Evolutionary conservation across 2,329 filamentous ascomycete species (phyloP), one percentile per base, ranked within the genome.

Genomic region (Mycocentrospora acerina): DNA sequence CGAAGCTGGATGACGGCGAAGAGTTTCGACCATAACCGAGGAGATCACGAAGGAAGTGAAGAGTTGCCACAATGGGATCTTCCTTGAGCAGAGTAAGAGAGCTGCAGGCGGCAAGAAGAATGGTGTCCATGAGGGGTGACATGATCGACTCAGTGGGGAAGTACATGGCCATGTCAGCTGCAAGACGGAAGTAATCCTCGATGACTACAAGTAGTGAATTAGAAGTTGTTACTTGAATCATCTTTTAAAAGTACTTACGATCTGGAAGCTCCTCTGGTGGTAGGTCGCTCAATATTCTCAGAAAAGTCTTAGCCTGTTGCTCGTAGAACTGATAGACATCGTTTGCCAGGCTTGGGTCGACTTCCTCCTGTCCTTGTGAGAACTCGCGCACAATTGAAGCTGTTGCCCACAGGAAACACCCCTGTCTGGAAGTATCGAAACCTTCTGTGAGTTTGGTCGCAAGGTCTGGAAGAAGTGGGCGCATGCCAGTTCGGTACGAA

Each of bases 331-430:
- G 80, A 70, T 94, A 98, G 39, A 98, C 94, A 49, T 86, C 86
- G 37, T 89, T 83, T 12, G 87, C 88, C 5, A 89, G 94, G n/a
- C 79, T 74, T 34, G 84, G 78, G 37, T 91, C 85, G 14, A 97
- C 87, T 44, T 87, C 82, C 54, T 95, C 90, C 28, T 87, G 82
- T 28, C 91, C 90, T 55, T 95, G 88, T 0, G 89, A 93, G 62
- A 97, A 98, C 66, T 98, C 93, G 42, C 93, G 86, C 19, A 98
- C 79, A 47, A 98, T 94, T 7, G 91, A 89, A 50, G 90, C 88
- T 2, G 91, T 96, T 1, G 93, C 91, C 93, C 93, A 98, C n/a
- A 98, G 76, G 77, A 98, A 98, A 66, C 91, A 96, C 10, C 93
- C 93, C 69, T 98, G 91, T 44, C 84, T 81, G 9, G 91, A 96